These are phyloP conservation scores for Pseudodiploospora longispora DNA, from an alignment of 2,329 filamentous ascomycete species.

Conservation along the genomic window DNA sequence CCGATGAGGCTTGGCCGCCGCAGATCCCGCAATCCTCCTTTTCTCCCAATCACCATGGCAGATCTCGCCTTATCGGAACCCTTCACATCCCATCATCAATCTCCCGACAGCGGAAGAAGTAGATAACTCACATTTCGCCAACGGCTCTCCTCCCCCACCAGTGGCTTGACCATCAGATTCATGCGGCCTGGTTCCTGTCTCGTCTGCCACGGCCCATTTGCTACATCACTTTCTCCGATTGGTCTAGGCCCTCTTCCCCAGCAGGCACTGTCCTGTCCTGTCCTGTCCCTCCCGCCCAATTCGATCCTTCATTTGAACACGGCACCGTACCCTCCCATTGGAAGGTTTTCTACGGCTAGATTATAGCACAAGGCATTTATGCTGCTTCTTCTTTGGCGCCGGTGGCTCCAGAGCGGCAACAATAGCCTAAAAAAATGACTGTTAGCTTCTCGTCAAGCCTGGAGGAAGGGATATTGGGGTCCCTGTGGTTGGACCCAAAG, in stretches of 20 bases:
- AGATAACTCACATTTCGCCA: slow-evolving; percentile 1
- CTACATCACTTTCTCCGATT: slow-evolving; percentile 2
- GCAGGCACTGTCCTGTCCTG: background rate
- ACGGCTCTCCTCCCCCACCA: background rate
- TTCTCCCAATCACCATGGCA: background rate
- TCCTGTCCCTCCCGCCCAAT: slow-evolving; percentile 6
- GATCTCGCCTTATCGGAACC: background rate
- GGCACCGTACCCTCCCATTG: background rate
- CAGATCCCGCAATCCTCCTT: too few relatives aligned
- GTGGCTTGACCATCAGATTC: slow-evolving; percentile 1
- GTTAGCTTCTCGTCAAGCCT: background rate
- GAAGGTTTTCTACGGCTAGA: background rate
- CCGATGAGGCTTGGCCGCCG: too few relatives aligned
- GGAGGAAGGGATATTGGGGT: too few relatives aligned
- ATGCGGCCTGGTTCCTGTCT: slow-evolving; percentile 2
- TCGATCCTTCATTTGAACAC: slow-evolving; percentile 6
- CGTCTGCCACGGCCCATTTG: slow-evolving; percentile 4
- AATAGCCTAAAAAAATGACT: slow-evolving; percentile 58
- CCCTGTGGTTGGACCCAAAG: background rate
- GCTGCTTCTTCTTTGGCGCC: slow-evolving; percentile 66
- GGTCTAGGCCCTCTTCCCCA: slow-evolving; percentile 7
- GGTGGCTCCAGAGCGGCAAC: slow-evolving; percentile 90
- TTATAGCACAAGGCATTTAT: slow-evolving; percentile 64
- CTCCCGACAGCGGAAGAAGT: background rate
- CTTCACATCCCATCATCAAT: background rate